Percentiles rank a stretch among this genome's conserved stretches.
Evolutionary conservation across 2,329 filamentous ascomycete species (phyloP).

Genomic region (Metarhizium brunneum): DNA sequence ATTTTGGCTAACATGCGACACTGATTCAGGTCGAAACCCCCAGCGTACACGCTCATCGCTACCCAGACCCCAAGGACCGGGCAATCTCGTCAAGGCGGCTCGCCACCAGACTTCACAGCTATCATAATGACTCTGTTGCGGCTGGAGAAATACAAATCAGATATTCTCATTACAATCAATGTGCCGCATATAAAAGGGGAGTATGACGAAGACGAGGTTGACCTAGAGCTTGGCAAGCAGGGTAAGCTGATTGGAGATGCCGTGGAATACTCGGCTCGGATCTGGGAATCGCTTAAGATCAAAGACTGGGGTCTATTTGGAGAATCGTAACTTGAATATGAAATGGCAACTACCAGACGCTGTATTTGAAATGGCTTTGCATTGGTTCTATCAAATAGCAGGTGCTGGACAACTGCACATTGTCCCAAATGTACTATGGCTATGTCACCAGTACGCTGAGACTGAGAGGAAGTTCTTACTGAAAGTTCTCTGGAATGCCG

Average conservation of each 20-base stretch:
- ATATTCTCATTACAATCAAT: slow-evolving; percentile 80
- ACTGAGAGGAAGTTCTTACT: background rate
- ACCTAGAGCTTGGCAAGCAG: slow-evolving; percentile 54
- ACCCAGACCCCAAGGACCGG: slow-evolving; percentile 42
- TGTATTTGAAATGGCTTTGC: background rate
- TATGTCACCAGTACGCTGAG: background rate
- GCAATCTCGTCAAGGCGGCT: slow-evolving; percentile 22
- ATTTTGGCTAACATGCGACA: slow-evolving; percentile 13
- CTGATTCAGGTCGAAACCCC: slow-evolving; percentile 34
- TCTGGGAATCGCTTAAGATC: slow-evolving; percentile 67
- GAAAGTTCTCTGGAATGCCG: background rate
- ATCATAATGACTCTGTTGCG: slow-evolving; percentile 71
- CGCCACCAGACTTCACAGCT: slow-evolving; percentile 56
- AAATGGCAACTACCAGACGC: background rate
- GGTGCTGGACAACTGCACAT: background rate
- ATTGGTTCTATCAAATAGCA: background rate
- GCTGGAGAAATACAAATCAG: slow-evolving; percentile 64
- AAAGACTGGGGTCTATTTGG: slow-evolving; percentile 72
- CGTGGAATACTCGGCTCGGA: slow-evolving; percentile 55
- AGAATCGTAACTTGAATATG: slow-evolving; percentile 10
- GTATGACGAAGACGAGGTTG: slow-evolving; percentile 64
- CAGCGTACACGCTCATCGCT: slow-evolving; percentile 62
- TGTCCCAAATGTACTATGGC: background rate
- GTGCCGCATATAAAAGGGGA: slow-evolving; percentile 73
- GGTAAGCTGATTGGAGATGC: slow-evolving; percentile 60